Percentiles rank a stretch among this genome's conserved stretches.
Evolutionary conservation across 176 grass and related monocot species (phyloP).

Genomic region (Oryza meridionalis): DNA sequence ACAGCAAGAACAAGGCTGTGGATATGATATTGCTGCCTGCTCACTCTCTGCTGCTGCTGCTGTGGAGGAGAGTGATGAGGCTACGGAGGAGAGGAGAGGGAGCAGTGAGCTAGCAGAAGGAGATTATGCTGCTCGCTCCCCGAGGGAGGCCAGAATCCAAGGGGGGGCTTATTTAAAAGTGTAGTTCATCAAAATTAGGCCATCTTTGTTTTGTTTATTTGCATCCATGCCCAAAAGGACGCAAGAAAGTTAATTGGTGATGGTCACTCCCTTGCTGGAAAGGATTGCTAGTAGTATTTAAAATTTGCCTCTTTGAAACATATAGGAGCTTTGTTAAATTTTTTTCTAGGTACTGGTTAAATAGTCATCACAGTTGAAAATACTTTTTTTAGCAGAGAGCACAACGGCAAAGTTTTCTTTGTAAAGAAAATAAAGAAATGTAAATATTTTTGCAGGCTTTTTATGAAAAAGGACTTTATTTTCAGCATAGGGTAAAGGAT

Average conservation of each 20-base stretch:
- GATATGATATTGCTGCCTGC: neutral
- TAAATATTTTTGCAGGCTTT: neutral
- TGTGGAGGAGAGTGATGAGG: neutral
- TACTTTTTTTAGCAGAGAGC: too few species aligned
- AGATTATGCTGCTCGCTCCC: constrained; percentile 33
- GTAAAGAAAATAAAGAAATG: neutral
- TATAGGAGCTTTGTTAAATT: too few species aligned
- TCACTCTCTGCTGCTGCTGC: neutral
- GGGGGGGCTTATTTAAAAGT: neutral
- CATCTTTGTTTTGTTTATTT: constrained; percentile 18
- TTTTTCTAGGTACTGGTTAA: too few species aligned
- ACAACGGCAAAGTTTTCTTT: too few species aligned
- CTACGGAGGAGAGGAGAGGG: neutral
- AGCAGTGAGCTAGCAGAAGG: neutral
- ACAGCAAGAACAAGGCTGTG: constrained; percentile 1
- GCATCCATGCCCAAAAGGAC: constrained; percentile 22
- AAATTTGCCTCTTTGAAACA: too few species aligned
- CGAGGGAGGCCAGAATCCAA: constrained; percentile 35
- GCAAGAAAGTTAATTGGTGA: neutral
- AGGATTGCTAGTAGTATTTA: neutral
- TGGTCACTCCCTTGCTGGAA: neutral
- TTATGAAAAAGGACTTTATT: neutral
- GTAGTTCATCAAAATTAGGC: constrained; percentile 3
- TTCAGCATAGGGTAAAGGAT: neutral
- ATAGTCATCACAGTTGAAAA: too few species aligned